Conservation (phyloP, 2,329 filamentous ascomycete genomes). For the Pseudodiploospora longispora region DNA sequence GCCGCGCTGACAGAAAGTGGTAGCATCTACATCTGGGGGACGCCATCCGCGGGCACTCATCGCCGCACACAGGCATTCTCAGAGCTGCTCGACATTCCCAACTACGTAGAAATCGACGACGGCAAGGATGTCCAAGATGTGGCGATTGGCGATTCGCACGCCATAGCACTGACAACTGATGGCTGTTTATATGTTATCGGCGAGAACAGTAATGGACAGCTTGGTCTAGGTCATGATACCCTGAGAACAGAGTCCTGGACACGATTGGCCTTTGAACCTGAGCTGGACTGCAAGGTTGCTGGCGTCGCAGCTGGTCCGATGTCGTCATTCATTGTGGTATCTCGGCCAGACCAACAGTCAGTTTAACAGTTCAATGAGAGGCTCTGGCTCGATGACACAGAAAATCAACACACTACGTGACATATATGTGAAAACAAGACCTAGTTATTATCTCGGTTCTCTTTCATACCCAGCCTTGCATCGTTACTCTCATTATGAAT, state of each 20-base stretch:
- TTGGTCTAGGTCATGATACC: constrained; percentile 34
- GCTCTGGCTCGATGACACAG: no score
- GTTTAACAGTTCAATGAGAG: no score
- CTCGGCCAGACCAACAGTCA: constrained; percentile 4
- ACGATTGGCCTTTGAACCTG: constrained; percentile 22
- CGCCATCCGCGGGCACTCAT: constrained; percentile 13
- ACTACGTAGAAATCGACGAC: constrained; percentile 37
- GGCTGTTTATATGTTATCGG: constrained; percentile 48
- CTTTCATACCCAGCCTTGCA: no score
- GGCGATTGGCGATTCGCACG: constrained; percentile 49
- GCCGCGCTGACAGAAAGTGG: constrained; percentile 50
- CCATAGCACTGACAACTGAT: constrained; percentile 44
- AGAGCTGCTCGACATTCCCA: constrained; percentile 25
- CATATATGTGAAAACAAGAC: no score
- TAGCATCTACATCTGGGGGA: constrained; percentile 56
- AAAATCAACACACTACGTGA: no score
- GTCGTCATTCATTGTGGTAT: constrained; percentile 41
- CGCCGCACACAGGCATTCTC: constrained; percentile 26
- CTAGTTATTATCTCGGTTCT: no score
- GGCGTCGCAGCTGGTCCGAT: constrained; percentile 41
- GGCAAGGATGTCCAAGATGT: constrained; percentile 48
- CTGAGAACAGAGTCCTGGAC: constrained; percentile 25
- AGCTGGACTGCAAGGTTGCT: constrained; percentile 20
- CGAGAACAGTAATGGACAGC: constrained; percentile 49
- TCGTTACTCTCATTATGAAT: no score